These are phyloP conservation scores for Fusarium nanum DNA, from an alignment of 2,329 filamentous ascomycete genomes.

Conservation along the genomic window DNA sequence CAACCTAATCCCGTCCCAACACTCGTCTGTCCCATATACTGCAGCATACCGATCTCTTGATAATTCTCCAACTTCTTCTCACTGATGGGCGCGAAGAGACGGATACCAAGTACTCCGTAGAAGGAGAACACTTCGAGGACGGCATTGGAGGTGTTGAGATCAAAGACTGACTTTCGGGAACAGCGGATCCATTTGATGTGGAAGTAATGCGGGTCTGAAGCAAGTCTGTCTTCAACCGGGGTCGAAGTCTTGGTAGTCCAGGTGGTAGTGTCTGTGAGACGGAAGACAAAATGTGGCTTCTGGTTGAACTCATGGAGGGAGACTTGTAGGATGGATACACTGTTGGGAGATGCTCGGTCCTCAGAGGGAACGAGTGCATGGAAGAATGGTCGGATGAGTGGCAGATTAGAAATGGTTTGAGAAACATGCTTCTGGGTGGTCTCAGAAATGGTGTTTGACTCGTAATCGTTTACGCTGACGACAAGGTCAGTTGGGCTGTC, in stretches of 20 bases:
- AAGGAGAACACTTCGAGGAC: neutral
- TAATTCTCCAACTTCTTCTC: neutral
- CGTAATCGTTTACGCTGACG: neutral
- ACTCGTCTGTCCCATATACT: neutral
- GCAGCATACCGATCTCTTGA: neutral
- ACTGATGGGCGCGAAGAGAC: neutral
- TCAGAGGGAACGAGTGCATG: neutral
- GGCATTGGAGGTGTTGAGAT: neutral
- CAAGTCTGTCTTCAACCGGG: neutral
- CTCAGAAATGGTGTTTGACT: neutral
- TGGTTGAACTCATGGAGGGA: neutral
- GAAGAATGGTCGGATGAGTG: neutral
- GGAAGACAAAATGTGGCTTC: neutral
- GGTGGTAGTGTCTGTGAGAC: neutral
- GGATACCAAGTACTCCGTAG: neutral
- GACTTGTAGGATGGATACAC: neutral
- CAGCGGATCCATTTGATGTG: neutral
- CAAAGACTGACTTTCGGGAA: neutral
- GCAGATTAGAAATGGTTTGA: neutral
- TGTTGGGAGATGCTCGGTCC: neutral
- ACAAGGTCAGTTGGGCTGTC: neutral
- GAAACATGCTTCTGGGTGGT: neutral
- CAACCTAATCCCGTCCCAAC: neutral
- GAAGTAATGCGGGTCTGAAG: neutral
- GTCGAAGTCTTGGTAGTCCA: neutral